Conservation (phyloP, 2,329 filamentous ascomycete species). For the Helicocarpus griseus region DNA sequence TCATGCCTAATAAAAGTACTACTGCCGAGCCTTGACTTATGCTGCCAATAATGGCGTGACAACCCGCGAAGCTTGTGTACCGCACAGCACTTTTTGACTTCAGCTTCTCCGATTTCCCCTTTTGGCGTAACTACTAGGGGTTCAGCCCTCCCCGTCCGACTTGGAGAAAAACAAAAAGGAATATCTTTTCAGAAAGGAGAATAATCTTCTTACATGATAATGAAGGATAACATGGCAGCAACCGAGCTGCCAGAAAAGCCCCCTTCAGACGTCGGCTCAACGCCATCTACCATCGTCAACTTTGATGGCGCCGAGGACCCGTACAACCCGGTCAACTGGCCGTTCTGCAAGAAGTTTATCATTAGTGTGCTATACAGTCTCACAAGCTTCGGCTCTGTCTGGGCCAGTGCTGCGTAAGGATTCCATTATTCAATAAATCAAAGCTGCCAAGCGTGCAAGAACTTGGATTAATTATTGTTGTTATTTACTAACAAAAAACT, state of each 20-base stretch:
- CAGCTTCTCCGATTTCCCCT: too few species aligned
- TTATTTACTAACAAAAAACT: not conserved
- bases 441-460: not conserved
- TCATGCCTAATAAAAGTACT: too few species aligned
- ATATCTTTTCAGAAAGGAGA: not conserved
- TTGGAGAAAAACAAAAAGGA: conserved; percentile 1
- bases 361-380: conserved; percentile 57
- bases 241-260: not conserved
- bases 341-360: conserved; percentile 61
- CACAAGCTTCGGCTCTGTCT: conserved; percentile 50
- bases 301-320: conserved; percentile 78
- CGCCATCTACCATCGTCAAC: conserved; percentile 42
- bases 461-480: not conserved
- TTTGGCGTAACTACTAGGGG: too few species aligned
- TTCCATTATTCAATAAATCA: too few species aligned
- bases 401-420: conserved; percentile 39
- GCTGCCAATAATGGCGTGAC: too few species aligned
- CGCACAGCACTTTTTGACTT: too few species aligned
- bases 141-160: too few species aligned
- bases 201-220: not conserved
- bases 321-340: conserved; percentile 80
- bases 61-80: too few species aligned
- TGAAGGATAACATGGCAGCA: not conserved
- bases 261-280: conserved; percentile 11
- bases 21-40: too few species aligned